These are phyloP conservation scores for Aureobasidium sp. DNA, from an alignment of 2,329 filamentous ascomycete genomes.

Conservation along the genomic window DNA sequence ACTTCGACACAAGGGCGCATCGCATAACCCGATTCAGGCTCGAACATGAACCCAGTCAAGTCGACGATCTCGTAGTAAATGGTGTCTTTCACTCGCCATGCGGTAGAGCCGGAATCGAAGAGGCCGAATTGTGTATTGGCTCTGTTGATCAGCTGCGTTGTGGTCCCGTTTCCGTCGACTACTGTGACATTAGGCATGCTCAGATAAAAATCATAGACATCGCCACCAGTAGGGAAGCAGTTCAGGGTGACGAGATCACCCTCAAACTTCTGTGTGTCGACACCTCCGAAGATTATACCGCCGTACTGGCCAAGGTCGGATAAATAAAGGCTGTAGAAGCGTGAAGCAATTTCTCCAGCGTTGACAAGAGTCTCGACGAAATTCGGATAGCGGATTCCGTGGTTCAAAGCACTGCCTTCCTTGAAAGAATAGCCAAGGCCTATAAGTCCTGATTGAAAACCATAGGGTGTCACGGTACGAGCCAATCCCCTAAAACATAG, in stretches of 20 bases:
- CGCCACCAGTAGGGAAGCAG: conserved; percentile 14
- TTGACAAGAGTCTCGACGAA: conserved; percentile 24
- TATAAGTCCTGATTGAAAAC: conserved; percentile 25
- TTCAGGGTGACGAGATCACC: conserved; percentile 23
- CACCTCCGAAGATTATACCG: conserved; percentile 27
- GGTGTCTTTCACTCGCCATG: background rate
- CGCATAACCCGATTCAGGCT: background rate
- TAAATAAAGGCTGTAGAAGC: conserved; percentile 25
- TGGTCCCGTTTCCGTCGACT: background rate
- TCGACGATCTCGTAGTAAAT: background rate
- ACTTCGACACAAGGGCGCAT: background rate
- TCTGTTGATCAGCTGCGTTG: background rate
- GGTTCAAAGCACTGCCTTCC: conserved; percentile 17
- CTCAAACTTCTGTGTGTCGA: conserved; percentile 24
- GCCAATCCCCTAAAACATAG: conserved; percentile 17
- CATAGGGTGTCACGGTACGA: conserved; percentile 19
- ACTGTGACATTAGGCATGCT: background rate
- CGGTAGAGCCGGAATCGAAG: background rate
- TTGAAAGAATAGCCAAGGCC: conserved; percentile 24
- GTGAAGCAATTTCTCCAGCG: conserved; percentile 23
- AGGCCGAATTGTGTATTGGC: background rate
- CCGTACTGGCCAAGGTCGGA: conserved; percentile 21
- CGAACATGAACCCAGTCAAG: background rate
- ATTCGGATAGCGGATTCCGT: conserved; percentile 20
- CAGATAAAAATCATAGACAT: background rate